These are phyloP conservation scores for Nothopassalora personata DNA, from an alignment of 2,329 filamentous ascomycete species.

Conservation along the genomic window DNA sequence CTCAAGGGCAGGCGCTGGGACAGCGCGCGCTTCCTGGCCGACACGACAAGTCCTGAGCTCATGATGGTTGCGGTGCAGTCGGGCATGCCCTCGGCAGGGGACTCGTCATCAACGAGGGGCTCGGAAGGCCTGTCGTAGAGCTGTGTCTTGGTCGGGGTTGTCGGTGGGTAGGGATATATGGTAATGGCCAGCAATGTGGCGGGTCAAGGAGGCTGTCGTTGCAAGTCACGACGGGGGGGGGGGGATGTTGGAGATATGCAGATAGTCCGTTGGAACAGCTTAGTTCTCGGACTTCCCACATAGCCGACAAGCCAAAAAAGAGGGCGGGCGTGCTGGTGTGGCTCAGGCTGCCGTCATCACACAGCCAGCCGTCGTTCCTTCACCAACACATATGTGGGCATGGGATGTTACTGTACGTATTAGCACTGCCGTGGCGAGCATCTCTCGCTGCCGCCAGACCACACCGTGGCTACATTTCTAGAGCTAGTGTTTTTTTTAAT, in stretches of 20 bases:
- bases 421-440: too few species aligned
- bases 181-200: neutral
- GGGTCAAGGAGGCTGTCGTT: neutral
- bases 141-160: neutral
- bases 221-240: neutral
- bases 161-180: neutral
- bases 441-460: too few species aligned
- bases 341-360: neutral
- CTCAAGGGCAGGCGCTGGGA: slow-evolving; percentile 14
- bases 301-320: neutral
- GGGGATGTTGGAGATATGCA: neutral
- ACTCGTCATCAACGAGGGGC: neutral
- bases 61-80: slow-evolving; percentile 1
- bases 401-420: too few species aligned
- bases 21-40: slow-evolving; percentile 18
- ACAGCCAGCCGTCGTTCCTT: neutral
- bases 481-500: too few species aligned
- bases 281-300: neutral
- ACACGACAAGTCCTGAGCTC: slow-evolving; percentile 11
- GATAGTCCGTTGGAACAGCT: neutral
- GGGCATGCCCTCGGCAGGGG: neutral
- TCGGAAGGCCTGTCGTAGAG: neutral
- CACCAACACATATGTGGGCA: too few species aligned
- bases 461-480: too few species aligned
- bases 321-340: too few species aligned